phyloP scores from a whole-genome alignment of 257 asterid genomes.

The Ilex aquifolium region DNA sequence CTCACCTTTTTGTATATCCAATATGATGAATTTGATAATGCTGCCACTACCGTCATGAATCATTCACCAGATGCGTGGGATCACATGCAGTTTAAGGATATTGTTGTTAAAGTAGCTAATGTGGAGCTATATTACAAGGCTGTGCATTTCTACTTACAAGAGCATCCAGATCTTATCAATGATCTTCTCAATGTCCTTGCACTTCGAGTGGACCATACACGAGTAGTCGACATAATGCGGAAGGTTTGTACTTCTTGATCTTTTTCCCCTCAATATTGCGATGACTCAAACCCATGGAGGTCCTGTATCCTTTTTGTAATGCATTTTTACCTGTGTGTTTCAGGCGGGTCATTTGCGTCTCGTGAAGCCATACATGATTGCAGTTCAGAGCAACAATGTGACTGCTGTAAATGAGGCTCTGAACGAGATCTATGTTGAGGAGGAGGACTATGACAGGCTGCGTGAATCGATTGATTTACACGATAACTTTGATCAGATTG shows the following conservation, averaged over 20 bases:
- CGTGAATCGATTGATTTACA: conserved; percentile 94
- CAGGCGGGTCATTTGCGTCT: conserved; percentile 96
- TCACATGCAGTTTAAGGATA: conserved; percentile 98
- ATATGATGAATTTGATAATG: conserved; percentile 97
- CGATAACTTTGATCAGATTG: conserved; percentile 96
- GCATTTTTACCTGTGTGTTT: conserved; percentile 18
- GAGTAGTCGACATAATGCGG: conserved; percentile 98
- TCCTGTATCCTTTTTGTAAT: conserved; percentile 15
- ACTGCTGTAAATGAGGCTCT: conserved; percentile 98
- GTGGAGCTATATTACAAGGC: conserved; percentile 99
- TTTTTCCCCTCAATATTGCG: neutral
- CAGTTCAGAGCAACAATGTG: conserved; percentile 97
- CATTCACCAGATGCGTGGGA: conserved; percentile 99
- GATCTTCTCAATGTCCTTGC: conserved; percentile 97
- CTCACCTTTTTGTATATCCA: conserved; percentile 86
- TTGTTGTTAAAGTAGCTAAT: conserved; percentile 91
- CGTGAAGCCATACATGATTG: conserved; percentile 97
- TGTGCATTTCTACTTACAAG: conserved; percentile 98
- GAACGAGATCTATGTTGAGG: conserved; percentile 93
- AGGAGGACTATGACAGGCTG: conserved; percentile 93
- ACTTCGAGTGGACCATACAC: conserved; percentile 92
- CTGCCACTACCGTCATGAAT: conserved; percentile 99
- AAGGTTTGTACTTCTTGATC: conserved; percentile 46
- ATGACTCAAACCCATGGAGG: conserved; percentile 1
- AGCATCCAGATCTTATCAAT: conserved; percentile 95